Base-by-base conservation (phyloP, 2,329 filamentous ascomycete species). In the Parascedosporium putredinis region DNA sequence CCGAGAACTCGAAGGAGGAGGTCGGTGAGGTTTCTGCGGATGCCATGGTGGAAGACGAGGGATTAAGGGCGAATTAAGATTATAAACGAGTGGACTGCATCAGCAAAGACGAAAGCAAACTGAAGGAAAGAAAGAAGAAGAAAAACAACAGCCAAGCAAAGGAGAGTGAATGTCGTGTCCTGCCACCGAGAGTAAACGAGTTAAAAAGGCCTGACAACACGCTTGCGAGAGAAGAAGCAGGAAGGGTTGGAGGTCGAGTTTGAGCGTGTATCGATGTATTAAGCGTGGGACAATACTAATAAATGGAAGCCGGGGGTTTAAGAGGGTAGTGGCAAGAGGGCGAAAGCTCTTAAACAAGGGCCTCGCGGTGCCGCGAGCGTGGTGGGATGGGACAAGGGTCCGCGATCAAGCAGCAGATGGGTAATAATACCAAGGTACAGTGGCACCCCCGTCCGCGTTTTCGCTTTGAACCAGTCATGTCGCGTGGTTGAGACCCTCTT, bases 21-120 rank as follows among this genome's bases (percentile, higher is more conserved):
- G 45, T 24, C 38, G 47, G 47, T 18, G 47, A 29, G 16, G 47
- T 29, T 4, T 43, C 47, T 38, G 47, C 22, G 16, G 47, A 49
- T 29, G 47, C 36, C 47, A 49, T 49, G 36, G 20, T 18, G 8
- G 24, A 10, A 7, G 27, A 20, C 8, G 12, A 22, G 24, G 10
- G 38, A 10, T 16, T 33, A 10, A 23, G 36, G 16, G 36, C 20
- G 44, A 27, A 27, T 38, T 14, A 27, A 25, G 12, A 38, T 48
- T 43, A 49, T 20, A 25, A 49, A 42, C 47, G 47, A 49, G n/a
- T 42, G 47, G 47, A 49, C 47, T 22, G 36, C 47, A 49, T 49
- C 36, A 43, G 36, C 31, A 42, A 27, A 16, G 20, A 48, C 14
- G 22, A 27, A 23, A 42, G 38, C 20, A 31, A 31, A 31, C 6